Conservation (phyloP, 2,329 filamentous ascomycete species). For the Paecilomyces dactylethromorphus region DNA sequence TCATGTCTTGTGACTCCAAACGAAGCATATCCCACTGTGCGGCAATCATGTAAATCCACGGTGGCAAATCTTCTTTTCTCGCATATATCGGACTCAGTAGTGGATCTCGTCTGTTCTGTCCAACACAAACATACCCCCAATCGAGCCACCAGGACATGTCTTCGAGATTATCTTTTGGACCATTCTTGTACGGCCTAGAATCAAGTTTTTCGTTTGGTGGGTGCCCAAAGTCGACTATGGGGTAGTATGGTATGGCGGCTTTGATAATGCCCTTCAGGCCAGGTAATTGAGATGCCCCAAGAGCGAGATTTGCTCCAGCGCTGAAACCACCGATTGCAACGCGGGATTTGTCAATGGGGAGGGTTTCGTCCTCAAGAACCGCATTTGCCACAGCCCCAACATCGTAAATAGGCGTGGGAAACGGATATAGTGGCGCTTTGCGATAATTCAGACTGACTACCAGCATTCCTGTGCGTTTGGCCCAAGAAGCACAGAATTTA, state of each 20-base stretch:
- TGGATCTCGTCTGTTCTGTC: constrained; percentile 29
- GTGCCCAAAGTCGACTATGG: constrained; percentile 34
- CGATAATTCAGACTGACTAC: constrained; percentile 46
- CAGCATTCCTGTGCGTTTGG: constrained; percentile 34
- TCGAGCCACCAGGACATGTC: constrained; percentile 22
- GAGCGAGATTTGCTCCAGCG: constrained; percentile 45
- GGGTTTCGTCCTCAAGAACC: constrained; percentile 36
- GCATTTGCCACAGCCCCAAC: constrained; percentile 38
- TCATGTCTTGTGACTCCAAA: constrained; percentile 26
- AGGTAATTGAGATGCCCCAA: constrained; percentile 36
- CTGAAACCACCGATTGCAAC: constrained; percentile 45
- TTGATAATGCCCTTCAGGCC: constrained; percentile 25
- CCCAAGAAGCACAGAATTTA: constrained; percentile 40
- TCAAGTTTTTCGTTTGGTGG: constrained; percentile 24
- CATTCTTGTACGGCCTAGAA: constrained; percentile 10
- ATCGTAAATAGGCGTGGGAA: constrained; percentile 42
- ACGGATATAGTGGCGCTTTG: constrained; percentile 40
- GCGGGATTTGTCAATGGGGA: constrained; percentile 40
- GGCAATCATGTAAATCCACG: constrained; percentile 38
- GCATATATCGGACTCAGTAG: constrained; percentile 38
- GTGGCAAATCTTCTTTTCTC: constrained; percentile 29
- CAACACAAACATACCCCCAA: constrained; percentile 37
- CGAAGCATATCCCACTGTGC: constrained; percentile 39
- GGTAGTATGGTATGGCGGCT: constrained; percentile 41
- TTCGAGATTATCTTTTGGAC: constrained; percentile 16